Evolutionary conservation across 345 rosid species (phyloP).

Genomic region (Anastatica hierochuntica): DNA sequence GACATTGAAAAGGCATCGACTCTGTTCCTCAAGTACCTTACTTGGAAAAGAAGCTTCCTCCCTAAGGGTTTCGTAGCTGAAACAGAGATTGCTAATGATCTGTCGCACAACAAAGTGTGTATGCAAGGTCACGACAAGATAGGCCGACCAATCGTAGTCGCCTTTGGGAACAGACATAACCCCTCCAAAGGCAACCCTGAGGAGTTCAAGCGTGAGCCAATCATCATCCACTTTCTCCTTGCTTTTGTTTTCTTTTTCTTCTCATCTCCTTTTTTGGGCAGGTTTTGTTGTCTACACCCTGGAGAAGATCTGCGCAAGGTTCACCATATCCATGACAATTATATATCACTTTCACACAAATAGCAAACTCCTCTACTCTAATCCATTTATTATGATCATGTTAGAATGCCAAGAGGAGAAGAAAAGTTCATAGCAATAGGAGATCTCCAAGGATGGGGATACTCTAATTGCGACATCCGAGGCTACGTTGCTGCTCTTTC

Average conservation of each 20-base stretch:
- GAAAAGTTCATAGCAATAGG: conserved; percentile 59
- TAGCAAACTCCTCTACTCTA: too few relatives aligned
- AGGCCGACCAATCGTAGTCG: conserved; percentile 58
- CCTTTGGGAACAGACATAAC: conserved; percentile 50
- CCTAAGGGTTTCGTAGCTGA: conserved; percentile 52
- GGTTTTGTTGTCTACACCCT: conserved; percentile 54
- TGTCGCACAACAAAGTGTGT: conserved; percentile 57
- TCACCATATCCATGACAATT: too few relatives aligned
- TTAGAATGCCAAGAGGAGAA: conserved; percentile 70
- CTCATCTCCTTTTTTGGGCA: not conserved
- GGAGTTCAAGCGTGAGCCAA: conserved; percentile 52
- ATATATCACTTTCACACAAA: too few relatives aligned
- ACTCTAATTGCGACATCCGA: conserved; percentile 58
- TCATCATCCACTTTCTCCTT: not conserved
- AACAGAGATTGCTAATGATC: conserved; percentile 46
- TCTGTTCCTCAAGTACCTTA: conserved; percentile 55
- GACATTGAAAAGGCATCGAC: conserved; percentile 81
- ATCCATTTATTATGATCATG: too few relatives aligned
- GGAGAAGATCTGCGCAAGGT: conserved; percentile 69
- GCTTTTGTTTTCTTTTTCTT: not conserved
- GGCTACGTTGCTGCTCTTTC: conserved; percentile 64
- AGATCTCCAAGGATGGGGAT: conserved; percentile 92
- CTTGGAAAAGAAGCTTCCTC: conserved; percentile 50
- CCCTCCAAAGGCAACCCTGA: conserved; percentile 54
- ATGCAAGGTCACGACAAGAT: conserved; percentile 69